Conservation (phyloP, 345 rosid genomes). For the Aurinia saxatilis region DNA sequence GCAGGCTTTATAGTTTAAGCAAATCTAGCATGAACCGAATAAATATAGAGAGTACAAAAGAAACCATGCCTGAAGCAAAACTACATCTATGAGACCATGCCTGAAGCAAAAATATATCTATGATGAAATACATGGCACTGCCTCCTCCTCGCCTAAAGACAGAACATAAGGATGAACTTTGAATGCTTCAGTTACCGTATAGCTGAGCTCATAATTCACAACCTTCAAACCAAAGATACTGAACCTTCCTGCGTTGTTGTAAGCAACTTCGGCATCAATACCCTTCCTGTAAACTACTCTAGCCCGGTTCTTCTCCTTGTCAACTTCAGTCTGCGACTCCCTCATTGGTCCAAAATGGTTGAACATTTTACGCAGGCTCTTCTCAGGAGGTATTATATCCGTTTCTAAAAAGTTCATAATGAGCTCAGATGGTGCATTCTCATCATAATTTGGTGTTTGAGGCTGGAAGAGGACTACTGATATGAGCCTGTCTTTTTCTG, state of each 20-base stretch:
- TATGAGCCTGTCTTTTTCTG: conserved; percentile 53
- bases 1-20: not conserved
- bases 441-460: conserved; percentile 44
- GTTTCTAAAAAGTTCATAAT: conserved; percentile 63
- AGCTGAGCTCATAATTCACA: conserved; percentile 68
- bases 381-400: conserved; percentile 68
- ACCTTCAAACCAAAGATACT: conserved; percentile 52
- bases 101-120: no score
- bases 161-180: conserved; percentile 24
- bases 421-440: conserved; percentile 71
- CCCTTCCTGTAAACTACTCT: conserved; percentile 79
- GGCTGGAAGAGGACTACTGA: conserved; percentile 17
- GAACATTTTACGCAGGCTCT: conserved; percentile 68
- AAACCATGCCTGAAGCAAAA: not conserved
- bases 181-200: conserved; percentile 44
- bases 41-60: not conserved
- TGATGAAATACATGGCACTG: conserved; percentile 3
- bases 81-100: no score
- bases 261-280: conserved; percentile 76
- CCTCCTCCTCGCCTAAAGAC: conserved; percentile 33
- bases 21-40: not conserved
- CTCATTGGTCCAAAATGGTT: conserved; percentile 65
- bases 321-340: conserved; percentile 71
- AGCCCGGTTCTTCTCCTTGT: conserved; percentile 61
- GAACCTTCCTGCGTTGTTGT: conserved; percentile 67